phyloP scores from a whole-genome alignment of 768 basidiomycete genomes.

The Mycena indigotica region DNA sequence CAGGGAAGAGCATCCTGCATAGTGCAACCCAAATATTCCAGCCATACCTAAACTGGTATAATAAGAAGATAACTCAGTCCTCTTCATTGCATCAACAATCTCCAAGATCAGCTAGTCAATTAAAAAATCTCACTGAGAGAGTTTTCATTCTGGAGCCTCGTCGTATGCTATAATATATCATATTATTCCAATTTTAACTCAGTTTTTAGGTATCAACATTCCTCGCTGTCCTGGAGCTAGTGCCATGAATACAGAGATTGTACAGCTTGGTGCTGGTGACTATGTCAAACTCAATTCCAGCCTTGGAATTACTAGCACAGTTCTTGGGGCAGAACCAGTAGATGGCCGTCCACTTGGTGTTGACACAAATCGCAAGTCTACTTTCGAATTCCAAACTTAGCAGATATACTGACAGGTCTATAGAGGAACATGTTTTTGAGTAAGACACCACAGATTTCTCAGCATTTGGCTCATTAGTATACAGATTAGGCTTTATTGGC shows the following conservation, averaged over 20 bases:
- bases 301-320: background rate
- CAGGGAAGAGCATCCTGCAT: background rate
- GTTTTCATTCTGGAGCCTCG: background rate
- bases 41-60: no score
- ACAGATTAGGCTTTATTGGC: slow-evolving; percentile 7
- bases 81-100: background rate
- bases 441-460: background rate
- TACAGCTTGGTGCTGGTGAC: background rate
- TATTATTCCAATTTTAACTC: background rate
- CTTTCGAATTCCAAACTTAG: background rate
- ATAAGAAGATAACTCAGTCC: no score
- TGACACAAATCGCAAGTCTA: background rate
- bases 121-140: background rate
- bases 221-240: background rate
- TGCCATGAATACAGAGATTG: background rate
- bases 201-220: background rate
- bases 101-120: background rate
- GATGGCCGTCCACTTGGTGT: background rate
- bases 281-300: background rate
- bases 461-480: background rate
- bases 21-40: no score
- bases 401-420: slow-evolving; percentile 1
- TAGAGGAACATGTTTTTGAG: slow-evolving; percentile 16
- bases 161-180: background rate
- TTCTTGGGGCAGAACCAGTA: background rate